phyloP scores from a whole-genome alignment of 768 basidiomycete genomes.

The Tylopilus balloui region DNA sequence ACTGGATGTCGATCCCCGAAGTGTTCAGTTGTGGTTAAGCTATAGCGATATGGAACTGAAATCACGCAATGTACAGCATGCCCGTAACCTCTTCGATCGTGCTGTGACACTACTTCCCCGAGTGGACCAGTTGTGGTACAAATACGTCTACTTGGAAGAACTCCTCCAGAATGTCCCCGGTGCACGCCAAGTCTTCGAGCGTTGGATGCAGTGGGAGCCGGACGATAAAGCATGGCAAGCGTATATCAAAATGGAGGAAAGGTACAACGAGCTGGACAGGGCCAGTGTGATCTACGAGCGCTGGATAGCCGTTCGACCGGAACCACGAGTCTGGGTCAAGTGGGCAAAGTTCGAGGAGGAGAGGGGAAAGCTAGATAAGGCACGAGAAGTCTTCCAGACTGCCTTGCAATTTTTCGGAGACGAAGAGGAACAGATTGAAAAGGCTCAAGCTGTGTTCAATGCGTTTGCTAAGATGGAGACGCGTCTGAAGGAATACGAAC shows the following conservation, averaged over 20 bases:
- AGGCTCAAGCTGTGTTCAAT: slow-evolving; percentile 86
- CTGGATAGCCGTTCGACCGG: slow-evolving; percentile 73
- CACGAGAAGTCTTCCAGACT: slow-evolving; percentile 84
- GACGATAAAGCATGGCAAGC: slow-evolving; percentile 99
- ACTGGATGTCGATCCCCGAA: slow-evolving; percentile 89
- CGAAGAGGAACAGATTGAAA: slow-evolving; percentile 82
- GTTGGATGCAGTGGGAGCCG: slow-evolving; percentile 99
- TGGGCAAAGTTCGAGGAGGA: slow-evolving; percentile 88
- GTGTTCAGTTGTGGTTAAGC: slow-evolving; percentile 87
- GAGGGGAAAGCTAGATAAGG: slow-evolving; percentile 58
- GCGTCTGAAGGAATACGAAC: slow-evolving; percentile 91
- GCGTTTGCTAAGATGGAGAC: slow-evolving; percentile 98
- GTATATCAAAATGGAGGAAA: slow-evolving; percentile 96
- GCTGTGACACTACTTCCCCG: slow-evolving; percentile 95
- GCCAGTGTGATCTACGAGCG: slow-evolving; percentile 92
- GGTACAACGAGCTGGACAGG: slow-evolving; percentile 87
- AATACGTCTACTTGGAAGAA: slow-evolving; percentile 98
- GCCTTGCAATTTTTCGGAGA: slow-evolving; percentile 89
- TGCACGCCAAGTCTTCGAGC: slow-evolving; percentile 95
- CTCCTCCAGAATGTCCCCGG: slow-evolving; percentile 94
- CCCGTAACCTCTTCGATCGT: slow-evolving; percentile 94
- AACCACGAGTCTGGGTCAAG: slow-evolving; percentile 81
- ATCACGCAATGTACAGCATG: slow-evolving; percentile 94
- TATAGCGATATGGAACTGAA: slow-evolving; percentile 99
- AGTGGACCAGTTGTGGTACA: slow-evolving; percentile 98